Conservation (phyloP, 331 rosid species). For the Saraca asoca region DNA sequence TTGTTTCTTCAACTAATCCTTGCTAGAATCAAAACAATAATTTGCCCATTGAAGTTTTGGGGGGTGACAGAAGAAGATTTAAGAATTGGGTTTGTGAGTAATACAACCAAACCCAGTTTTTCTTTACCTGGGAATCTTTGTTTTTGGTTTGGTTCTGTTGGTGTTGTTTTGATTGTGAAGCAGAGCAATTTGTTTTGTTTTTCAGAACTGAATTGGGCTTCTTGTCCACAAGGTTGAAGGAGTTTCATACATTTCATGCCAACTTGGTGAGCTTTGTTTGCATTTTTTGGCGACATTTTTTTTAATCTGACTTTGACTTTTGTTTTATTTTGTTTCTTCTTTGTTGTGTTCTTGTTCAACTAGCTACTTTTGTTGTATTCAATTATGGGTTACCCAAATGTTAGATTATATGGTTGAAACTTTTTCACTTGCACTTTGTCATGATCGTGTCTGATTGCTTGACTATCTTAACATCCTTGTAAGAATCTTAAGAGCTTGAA, state of each 20-base stretch:
- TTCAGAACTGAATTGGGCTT: conserved; percentile 6
- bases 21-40: neutral
- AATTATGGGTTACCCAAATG: conserved; percentile 18
- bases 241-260: conserved; percentile 34
- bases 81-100: conserved; percentile 3
- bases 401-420: conserved; percentile 6
- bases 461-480: neutral
- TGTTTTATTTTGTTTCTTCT: conserved; percentile 30
- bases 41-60: conserved; percentile 24
- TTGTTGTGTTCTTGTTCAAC: conserved; percentile 29
- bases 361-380: conserved; percentile 29
- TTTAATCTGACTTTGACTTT: conserved; percentile 40
- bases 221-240: conserved; percentile 17
- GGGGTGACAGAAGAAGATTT: conserved; percentile 25
- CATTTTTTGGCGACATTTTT: conserved; percentile 18
- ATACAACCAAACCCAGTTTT: conserved; percentile 22
- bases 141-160: neutral
- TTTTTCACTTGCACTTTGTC: conserved; percentile 17
- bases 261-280: conserved; percentile 29
- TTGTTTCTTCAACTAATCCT: conserved; percentile 10
- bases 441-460: conserved; percentile 25
- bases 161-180: conserved; percentile 4
- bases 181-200: conserved; percentile 1
- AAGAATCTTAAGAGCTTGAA: conserved; percentile 22
- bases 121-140: conserved; percentile 11